These are phyloP conservation scores for Cordyceps cateniannulata DNA, from an alignment of 2,329 filamentous ascomycete genomes.

Conservation along the genomic window DNA sequence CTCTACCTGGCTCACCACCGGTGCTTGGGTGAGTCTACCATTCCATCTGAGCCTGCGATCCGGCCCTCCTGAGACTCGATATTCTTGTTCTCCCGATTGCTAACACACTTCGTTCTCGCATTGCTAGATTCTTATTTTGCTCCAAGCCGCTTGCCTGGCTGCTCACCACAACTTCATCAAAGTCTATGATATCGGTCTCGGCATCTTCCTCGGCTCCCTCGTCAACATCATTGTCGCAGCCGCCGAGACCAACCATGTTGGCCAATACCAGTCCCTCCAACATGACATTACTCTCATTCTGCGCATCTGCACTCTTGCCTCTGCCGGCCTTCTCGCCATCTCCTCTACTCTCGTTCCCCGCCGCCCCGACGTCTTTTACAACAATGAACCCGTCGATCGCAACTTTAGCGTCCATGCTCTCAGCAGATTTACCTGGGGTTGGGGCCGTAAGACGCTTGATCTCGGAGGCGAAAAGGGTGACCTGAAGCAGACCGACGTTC, in stretches of 20 bases:
- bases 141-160: conserved; percentile 45
- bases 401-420: conserved; percentile 56
- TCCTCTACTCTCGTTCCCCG: conserved; percentile 54
- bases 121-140: conserved; percentile 40
- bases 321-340: conserved; percentile 38
- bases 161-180: conserved; percentile 44
- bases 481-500: conserved; percentile 57
- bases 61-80: too few species aligned
- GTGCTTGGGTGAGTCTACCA: conserved; percentile 53
- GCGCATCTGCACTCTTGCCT: conserved; percentile 39
- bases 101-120: not conserved
- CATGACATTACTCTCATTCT: conserved; percentile 37
- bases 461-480: conserved; percentile 50
- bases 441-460: conserved; percentile 50
- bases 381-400: conserved; percentile 55
- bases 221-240: conserved; percentile 38
- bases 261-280: conserved; percentile 23
- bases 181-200: conserved; percentile 48
- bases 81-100: not conserved
- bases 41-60: not conserved
- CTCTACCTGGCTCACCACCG: conserved; percentile 54
- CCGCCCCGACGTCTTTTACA: conserved; percentile 58
- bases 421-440: conserved; percentile 58
- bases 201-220: conserved; percentile 41
- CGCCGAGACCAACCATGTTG: conserved; percentile 36